Evolutionary conservation across 108 stramenopile genomes (phyloP).

Genomic region (Epipyxis sp.): DNA sequence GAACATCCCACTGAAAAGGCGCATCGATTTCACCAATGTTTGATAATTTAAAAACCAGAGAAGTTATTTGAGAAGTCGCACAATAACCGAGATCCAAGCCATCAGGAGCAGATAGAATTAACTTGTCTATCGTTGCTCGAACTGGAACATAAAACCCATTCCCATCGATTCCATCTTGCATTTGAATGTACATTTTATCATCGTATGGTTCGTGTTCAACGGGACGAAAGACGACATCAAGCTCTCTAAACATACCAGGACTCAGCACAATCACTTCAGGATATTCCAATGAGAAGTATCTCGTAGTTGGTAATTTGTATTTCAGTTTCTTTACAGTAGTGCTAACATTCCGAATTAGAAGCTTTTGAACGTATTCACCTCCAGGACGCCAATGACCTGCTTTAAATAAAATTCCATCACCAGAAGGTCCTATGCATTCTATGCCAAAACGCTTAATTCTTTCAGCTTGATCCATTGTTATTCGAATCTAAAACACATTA

Average conservation of each 20-base stretch:
- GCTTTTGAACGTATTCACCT: slow-evolving; percentile 59
- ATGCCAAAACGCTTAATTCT: slow-evolving; percentile 32
- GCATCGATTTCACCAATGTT: slow-evolving; percentile 57
- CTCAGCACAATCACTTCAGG: slow-evolving; percentile 55
- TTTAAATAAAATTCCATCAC: slow-evolving; percentile 39
- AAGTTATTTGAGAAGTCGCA: slow-evolving; percentile 44
- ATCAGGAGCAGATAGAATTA: slow-evolving; percentile 38
- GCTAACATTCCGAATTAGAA: slow-evolving; percentile 57
- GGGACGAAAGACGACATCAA: slow-evolving; percentile 62
- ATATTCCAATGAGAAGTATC: slow-evolving; percentile 60
- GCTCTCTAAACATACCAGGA: slow-evolving; percentile 43
- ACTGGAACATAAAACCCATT: slow-evolving; percentile 61
- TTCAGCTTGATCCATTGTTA: slow-evolving; percentile 25
- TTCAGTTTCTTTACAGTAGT: slow-evolving; percentile 58
- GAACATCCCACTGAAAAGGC: slow-evolving; percentile 52
- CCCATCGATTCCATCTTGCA: slow-evolving; percentile 40
- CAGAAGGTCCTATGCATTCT: slow-evolving; percentile 26
- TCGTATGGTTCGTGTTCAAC: slow-evolving; percentile 53
- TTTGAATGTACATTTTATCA: slow-evolving; percentile 55
- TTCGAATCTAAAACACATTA: too few species aligned
- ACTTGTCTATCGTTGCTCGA: slow-evolving; percentile 44
- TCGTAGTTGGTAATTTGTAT: slow-evolving; percentile 57
- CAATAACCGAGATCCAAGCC: slow-evolving; percentile 55
- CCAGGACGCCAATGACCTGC: slow-evolving; percentile 56
- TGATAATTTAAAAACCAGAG: slow-evolving; percentile 34